These are phyloP conservation scores for Papiliotrema terrestris DNA, from an alignment of 1,284 basidiomycete species.

Conservation along the genomic window DNA sequence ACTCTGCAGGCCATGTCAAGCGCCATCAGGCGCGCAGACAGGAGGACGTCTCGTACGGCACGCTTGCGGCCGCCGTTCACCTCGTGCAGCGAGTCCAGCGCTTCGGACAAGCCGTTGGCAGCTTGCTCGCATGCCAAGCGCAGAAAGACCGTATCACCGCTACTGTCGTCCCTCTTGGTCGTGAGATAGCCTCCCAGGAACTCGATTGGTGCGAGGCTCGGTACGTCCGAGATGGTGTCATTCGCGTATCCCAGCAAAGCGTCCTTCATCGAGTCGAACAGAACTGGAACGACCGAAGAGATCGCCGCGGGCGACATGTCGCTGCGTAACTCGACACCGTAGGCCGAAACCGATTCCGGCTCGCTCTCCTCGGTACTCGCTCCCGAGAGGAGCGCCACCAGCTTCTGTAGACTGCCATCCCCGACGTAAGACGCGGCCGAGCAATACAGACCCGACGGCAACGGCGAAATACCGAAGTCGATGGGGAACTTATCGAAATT, in stretches of 20 bases:
- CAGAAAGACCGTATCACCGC: slow-evolving; percentile 3
- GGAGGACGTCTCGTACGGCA: slow-evolving; percentile 16
- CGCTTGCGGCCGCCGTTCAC: not conserved
- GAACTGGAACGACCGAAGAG: slow-evolving; percentile 21
- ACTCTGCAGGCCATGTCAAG: slow-evolving; percentile 56
- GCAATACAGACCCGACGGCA: slow-evolving; percentile 43
- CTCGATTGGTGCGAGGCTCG: slow-evolving; percentile 13
- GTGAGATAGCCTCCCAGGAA: slow-evolving; percentile 22
- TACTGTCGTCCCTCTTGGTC: not conserved
- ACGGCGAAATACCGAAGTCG: slow-evolving; percentile 45
- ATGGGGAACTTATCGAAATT: slow-evolving; percentile 44
- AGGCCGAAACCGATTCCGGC: slow-evolving; percentile 1
- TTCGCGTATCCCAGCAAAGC: slow-evolving; percentile 16
- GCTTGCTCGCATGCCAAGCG: not conserved
- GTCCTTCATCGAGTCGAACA: slow-evolving; percentile 23
- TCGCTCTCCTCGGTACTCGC: no score
- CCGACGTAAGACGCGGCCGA: slow-evolving; percentile 19
- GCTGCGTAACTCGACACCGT: slow-evolving; percentile 17
- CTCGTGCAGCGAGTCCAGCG: not conserved
- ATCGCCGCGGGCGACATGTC: slow-evolving; percentile 21
- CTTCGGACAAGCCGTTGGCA: not conserved
- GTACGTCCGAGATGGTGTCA: slow-evolving; percentile 4
- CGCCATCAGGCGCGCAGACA: slow-evolving; percentile 60
- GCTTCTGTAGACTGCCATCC: slow-evolving; percentile 14
- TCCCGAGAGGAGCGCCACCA: slow-evolving; percentile 11